Evolutionary conservation across 1,284 basidiomycete genomes (phyloP), one percentile per base, ranked within the genome.

Genomic region (Papiliotrema fonsecae): DNA sequence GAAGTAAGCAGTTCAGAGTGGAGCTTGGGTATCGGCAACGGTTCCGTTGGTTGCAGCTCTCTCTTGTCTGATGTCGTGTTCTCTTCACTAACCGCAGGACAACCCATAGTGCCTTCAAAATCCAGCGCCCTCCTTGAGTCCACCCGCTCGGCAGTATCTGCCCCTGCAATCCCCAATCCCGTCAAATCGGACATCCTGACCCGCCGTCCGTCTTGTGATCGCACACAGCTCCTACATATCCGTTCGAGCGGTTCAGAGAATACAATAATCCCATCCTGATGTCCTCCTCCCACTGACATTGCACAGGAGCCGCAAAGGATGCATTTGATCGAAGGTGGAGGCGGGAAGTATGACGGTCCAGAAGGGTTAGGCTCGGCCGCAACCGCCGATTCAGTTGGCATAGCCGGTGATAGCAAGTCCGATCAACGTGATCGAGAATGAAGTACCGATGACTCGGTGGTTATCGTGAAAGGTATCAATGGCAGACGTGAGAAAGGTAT

Each of bases 321-420:
- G 49, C 69, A 72, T 56, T 72, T 72, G 54, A 65, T 57, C 14
- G 34, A 4, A 49, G 55, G 10, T 22, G 19, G 18, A 45, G 44
- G 38, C 27, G 44, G 49, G 28, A 41, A 42, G 40, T 36, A 35
- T 45, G 49, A 14, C 37, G 34, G n/a, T n/a, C n/a, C n/a, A 32
- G 43, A 38, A 19, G 41, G 42, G 10, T 46, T 38, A 19, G 54
- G 51, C 19, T 34, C 31, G 37, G 51, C 39, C 14, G 56, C 49
- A 24, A 52, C 47, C 27, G 60, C 45, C n/a, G 66, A 65, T 56
- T 70, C 67, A 13, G 67, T 57, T 16, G 69, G 67, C 67, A 72
- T 70, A 25, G 25, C 54, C 18, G 10, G 11, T 9, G 35, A 9
- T 32, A 32, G 30, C 30, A 32, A 32, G 30, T 9, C 10, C 30